A percentile compares a stretch with the other conserved stretches of the same genome.
These are phyloP conservation scores for Pseudogymnoascus sp. DNA, from an alignment of 2,329 filamentous ascomycete species.

Conservation along the genomic window DNA sequence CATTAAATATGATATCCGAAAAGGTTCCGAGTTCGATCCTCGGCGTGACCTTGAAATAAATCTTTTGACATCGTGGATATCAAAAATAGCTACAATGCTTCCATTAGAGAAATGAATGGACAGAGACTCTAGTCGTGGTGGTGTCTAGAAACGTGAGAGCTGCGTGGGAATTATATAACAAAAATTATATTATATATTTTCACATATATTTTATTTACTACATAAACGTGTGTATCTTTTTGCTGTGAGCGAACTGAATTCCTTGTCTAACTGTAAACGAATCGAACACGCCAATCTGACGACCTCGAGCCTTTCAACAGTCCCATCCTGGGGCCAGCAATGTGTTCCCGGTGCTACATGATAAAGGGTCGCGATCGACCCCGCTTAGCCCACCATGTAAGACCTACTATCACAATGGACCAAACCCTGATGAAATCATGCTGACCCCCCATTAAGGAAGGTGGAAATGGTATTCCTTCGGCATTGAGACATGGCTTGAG, in stretches of 20 bases:
- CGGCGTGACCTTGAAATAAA: neutral
- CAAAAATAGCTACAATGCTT: no score
- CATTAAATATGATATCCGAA: neutral
- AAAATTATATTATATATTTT: neutral
- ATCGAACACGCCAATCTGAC: neutral
- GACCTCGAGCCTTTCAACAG: neutral
- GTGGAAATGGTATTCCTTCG: neutral
- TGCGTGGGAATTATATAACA: neutral
- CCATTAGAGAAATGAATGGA: neutral
- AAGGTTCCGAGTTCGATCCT: conserved; percentile 4
- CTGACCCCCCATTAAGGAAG: neutral
- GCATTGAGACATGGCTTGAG: neutral
- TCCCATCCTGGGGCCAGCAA: neutral
- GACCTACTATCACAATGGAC: neutral
- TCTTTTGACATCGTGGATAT: neutral
- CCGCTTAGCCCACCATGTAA: neutral
- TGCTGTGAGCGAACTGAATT: neutral
- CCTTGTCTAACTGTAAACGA: neutral
- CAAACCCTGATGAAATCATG: neutral
- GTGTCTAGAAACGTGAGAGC: neutral
- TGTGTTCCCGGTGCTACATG: neutral
- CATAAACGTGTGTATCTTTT: neutral
- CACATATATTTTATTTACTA: neutral
- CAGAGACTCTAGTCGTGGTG: neutral
- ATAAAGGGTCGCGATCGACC: neutral